Conservation (phyloP, 2,329 filamentous ascomycete genomes). For the Blastomyces parvus region DNA sequence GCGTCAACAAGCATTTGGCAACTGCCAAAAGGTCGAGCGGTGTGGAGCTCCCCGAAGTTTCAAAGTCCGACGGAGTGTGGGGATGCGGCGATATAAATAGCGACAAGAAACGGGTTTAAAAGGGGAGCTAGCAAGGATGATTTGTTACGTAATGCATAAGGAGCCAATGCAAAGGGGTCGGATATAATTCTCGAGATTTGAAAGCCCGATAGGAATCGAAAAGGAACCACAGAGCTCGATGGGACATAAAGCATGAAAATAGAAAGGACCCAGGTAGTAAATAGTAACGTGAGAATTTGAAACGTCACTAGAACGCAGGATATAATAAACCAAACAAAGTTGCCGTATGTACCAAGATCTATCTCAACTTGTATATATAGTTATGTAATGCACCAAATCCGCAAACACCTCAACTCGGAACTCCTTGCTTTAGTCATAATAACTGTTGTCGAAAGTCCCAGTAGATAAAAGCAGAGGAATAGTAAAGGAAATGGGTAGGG, state of each 20-base stretch:
- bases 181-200: background rate
- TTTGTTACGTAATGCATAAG: background rate
- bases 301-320: background rate
- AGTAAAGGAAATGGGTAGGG: background rate
- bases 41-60: background rate
- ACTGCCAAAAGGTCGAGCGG: background rate
- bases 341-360: background rate
- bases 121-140: background rate
- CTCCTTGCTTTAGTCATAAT: background rate
- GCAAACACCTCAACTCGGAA: background rate
- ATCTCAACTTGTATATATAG: background rate
- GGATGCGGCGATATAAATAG: conserved; percentile 1
- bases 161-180: too few species aligned
- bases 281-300: background rate
- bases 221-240: background rate
- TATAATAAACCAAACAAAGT: background rate
- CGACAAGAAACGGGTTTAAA: background rate
- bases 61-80: background rate
- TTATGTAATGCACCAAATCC: background rate
- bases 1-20: background rate
- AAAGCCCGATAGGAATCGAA: background rate
- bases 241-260: background rate
- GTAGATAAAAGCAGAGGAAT: background rate
- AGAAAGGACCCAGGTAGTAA: too few species aligned
- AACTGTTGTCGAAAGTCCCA: background rate